Evolutionary conservation across 2,329 filamentous ascomycete species (phyloP).

Genomic region (Epichloe elymi): DNA sequence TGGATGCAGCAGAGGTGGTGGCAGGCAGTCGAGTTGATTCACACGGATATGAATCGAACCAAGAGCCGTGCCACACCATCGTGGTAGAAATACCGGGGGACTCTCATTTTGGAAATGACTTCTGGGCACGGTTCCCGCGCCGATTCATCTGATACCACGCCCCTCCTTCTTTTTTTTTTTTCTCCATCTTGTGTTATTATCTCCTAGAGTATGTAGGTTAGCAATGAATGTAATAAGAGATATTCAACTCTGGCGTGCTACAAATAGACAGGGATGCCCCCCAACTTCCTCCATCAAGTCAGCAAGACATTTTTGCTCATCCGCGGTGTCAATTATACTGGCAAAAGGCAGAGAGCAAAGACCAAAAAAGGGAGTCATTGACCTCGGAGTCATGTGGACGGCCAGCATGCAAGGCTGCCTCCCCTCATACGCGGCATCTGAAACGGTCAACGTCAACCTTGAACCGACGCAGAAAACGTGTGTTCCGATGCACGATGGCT

Average conservation of each 20-base stretch:
- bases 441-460: no score
- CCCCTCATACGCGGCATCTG: background rate
- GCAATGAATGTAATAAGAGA: background rate
- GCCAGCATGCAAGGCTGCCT: constrained; percentile 27
- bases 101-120: background rate
- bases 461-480: no score
- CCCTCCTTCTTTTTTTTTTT: background rate
- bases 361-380: constrained; percentile 19
- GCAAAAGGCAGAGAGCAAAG: no score
- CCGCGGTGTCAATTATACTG: constrained; percentile 32
- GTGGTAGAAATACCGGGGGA: constrained; percentile 1
- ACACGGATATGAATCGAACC: background rate
- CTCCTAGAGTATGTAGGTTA: background rate
- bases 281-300: no score
- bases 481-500: no score
- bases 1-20: background rate
- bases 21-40: background rate
- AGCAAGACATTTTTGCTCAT: constrained; percentile 27
- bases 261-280: no score
- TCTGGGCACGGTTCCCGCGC: constrained; percentile 1
- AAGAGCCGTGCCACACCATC: background rate
- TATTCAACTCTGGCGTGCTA: no score
- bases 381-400: constrained; percentile 23
- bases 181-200: background rate
- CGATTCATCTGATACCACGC: background rate